Conservation (phyloP, 202 grass and related monocot genomes). For the Digitaria exilis region DNA sequence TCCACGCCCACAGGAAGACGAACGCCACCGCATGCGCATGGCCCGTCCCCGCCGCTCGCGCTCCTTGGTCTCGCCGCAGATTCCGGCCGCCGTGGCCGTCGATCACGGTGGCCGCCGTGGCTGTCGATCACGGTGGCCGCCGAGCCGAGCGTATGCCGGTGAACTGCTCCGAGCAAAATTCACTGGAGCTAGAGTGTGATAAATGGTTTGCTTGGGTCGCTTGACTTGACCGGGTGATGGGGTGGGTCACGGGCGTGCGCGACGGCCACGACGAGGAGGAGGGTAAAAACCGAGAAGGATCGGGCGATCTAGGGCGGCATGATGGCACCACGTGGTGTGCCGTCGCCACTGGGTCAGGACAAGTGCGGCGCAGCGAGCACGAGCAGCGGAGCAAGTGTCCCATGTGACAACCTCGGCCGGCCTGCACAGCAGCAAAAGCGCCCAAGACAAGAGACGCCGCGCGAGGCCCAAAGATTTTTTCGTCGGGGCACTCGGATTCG, state of each 20-base stretch:
- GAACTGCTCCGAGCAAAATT: too few relatives aligned
- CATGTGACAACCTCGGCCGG: too few relatives aligned
- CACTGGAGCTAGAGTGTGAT: too few relatives aligned
- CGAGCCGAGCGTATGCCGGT: too few relatives aligned
- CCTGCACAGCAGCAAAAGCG: too few relatives aligned
- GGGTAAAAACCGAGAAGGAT: background rate
- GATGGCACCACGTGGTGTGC: constrained; percentile 37
- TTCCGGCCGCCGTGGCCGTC: too few relatives aligned
- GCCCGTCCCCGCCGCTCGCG: background rate
- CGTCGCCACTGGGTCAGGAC: background rate
- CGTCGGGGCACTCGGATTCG: constrained; percentile 16
- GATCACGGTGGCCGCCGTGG: too few relatives aligned
- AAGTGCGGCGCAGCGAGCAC: background rate
- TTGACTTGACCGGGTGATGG: constrained; percentile 7
- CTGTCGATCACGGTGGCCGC: too few relatives aligned
- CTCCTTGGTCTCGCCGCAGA: background rate
- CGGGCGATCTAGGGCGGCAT: constrained; percentile 3
- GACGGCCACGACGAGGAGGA: too few relatives aligned
- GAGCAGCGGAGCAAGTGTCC: background rate
- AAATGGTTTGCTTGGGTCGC: background rate
- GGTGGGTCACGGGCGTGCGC: too few relatives aligned
- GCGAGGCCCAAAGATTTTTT: constrained; percentile 11
- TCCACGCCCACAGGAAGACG: background rate
- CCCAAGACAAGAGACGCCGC: background rate
- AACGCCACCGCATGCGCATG: too few relatives aligned